A percentile compares a stretch with the other conserved stretches of the same genome.
Conservation (phyloP, 108 stramenopile genomes). For the Nitzschia inconspicua region DNA sequence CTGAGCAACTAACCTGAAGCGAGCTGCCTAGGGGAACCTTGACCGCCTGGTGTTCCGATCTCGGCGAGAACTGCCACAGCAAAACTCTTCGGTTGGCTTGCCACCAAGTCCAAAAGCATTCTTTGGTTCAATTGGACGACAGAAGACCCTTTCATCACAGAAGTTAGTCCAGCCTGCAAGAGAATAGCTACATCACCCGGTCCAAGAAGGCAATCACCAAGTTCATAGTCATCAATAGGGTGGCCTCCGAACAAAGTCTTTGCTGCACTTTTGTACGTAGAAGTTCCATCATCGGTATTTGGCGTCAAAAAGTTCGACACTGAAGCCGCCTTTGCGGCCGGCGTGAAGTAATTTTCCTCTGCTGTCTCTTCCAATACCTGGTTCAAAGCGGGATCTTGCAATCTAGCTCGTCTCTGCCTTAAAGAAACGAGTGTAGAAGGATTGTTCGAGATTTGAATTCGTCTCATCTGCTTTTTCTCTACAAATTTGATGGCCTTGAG, state of each 20-base stretch:
- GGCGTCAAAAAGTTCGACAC: conserved; percentile 27
- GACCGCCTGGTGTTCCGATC: conserved; percentile 73
- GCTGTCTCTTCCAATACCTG: conserved; percentile 15
- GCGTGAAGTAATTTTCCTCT: conserved; percentile 48
- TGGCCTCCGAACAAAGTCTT: no score
- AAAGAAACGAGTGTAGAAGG: conserved; percentile 36
- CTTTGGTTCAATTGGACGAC: conserved; percentile 91
- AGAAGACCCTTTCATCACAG: conserved; percentile 83
- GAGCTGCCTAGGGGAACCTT: conserved; percentile 66
- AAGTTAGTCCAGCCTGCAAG: conserved; percentile 85
- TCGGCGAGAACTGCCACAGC: conserved; percentile 86
- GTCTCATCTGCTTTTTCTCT: not conserved
- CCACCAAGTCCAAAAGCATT: conserved; percentile 87
- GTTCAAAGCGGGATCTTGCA: conserved; percentile 13
- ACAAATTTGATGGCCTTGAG: conserved; percentile 38
- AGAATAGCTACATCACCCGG: conserved; percentile 86
- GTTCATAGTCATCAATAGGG: conserved; percentile 55
- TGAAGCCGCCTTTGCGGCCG: conserved; percentile 73
- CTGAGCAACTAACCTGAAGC: conserved; percentile 32
- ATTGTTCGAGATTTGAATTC: conserved; percentile 27
- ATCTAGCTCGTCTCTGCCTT: conserved; percentile 20
- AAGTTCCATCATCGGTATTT: not conserved
- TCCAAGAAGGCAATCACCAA: conserved; percentile 88
- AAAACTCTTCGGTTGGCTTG: conserved; percentile 79
- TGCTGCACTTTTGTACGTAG: no score